These are phyloP conservation scores for Gynochthodes officinalis DNA, from an alignment of 257 asterid species.

Conservation along the genomic window DNA sequence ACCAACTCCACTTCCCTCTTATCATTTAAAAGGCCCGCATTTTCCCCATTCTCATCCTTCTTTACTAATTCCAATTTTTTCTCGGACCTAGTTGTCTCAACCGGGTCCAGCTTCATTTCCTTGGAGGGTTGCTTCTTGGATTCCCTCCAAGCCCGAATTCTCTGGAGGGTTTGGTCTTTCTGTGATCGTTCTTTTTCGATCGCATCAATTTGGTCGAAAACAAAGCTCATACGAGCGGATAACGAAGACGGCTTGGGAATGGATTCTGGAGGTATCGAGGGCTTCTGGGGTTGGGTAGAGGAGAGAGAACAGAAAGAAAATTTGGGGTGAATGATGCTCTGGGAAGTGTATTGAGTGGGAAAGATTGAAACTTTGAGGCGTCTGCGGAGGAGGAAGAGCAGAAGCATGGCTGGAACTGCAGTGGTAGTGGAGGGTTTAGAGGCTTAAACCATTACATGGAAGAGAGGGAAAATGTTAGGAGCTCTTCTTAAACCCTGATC, in stretches of 20 bases:
- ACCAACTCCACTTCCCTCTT: conserved; percentile 68
- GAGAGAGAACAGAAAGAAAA: conserved; percentile 26
- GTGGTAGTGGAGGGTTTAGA: not conserved
- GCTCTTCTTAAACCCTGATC: conserved; percentile 21
- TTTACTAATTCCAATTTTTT: conserved; percentile 33
- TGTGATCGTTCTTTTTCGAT: conserved; percentile 62
- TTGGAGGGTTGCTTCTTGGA: conserved; percentile 46
- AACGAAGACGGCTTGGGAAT: conserved; percentile 58
- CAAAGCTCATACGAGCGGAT: conserved; percentile 85
- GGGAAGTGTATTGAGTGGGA: not conserved
- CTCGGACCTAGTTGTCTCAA: conserved; percentile 15
- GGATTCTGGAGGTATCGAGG: conserved; percentile 27
- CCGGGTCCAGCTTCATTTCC: conserved; percentile 12
- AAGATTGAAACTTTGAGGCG: conserved; percentile 1
- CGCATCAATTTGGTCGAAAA: conserved; percentile 87
- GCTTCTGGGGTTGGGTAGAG: conserved; percentile 40
- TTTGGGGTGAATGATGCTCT: not conserved
- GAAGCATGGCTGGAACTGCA: not conserved
- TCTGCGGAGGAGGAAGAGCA: conserved; percentile 9
- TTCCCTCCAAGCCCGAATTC: conserved; percentile 93
- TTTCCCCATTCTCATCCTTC: conserved; percentile 32
- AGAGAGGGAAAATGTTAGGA: not conserved
- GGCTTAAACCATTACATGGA: conserved; percentile 36
- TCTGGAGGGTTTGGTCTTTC: conserved; percentile 76
- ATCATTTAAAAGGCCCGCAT: conserved; percentile 27